phyloP scores from a whole-genome alignment of 306 rosid genomes.

The Quercus glauca region DNA sequence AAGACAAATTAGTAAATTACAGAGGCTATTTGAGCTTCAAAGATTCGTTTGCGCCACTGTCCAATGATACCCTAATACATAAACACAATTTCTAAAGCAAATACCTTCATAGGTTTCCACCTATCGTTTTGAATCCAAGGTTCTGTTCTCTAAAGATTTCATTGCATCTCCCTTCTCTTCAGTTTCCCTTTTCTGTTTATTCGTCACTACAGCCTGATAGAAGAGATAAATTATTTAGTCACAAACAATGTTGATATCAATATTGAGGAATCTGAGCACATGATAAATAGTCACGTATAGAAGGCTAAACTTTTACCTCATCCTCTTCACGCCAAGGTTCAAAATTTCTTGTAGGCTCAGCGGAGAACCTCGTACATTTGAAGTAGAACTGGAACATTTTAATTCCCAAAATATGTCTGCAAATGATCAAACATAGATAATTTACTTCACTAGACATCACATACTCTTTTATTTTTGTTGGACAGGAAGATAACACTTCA shows the following conservation, averaged over 20 bases:
- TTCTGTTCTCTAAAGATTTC: constrained; percentile 25
- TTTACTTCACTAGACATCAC: not conserved
- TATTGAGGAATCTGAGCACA: not conserved
- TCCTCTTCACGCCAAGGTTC: constrained; percentile 88
- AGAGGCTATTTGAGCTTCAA: not conserved
- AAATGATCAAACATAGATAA: constrained; percentile 4
- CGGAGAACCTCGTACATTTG: constrained; percentile 81
- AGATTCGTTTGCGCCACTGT: not conserved
- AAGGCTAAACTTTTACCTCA: constrained; percentile 36
- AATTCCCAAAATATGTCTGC: constrained; percentile 84
- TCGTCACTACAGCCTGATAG: constrained; percentile 27
- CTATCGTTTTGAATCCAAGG: constrained; percentile 79
- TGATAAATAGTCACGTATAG: not conserved
- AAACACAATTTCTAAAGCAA: constrained; percentile 14
- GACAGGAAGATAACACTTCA: too few relatives aligned
- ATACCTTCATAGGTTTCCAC: constrained; percentile 94
- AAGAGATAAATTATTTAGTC: not conserved
- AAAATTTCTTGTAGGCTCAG: constrained; percentile 62
- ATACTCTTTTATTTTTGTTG: too few relatives aligned
- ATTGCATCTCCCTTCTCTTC: constrained; percentile 24
- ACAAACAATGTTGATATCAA: not conserved
- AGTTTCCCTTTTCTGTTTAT: constrained; percentile 59
- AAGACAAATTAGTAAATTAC: not conserved
- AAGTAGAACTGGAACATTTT: constrained; percentile 83
- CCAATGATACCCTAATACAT: not conserved